Percentiles rank a stretch among this genome's conserved stretches.
These are phyloP conservation scores for Obba rivulosa DNA, from an alignment of 768 basidiomycete genomes.

Conservation along the genomic window DNA sequence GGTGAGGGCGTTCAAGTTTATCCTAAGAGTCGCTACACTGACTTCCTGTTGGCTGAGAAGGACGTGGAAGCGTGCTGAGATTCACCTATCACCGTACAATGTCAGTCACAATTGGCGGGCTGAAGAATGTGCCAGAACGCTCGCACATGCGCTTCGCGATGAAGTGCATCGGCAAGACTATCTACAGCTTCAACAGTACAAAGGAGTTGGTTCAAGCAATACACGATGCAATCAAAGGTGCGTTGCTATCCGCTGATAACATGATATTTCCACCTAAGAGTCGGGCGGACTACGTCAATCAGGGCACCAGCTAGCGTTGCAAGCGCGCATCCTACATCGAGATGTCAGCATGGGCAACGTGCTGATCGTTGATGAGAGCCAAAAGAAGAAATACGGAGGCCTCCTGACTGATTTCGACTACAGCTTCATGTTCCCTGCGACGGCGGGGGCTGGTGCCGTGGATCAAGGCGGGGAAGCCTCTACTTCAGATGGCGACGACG, in stretches of 20 bases:
- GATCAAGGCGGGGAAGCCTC: too few species aligned
- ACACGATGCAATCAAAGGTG: constrained; percentile 9
- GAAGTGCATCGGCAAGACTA: constrained; percentile 5
- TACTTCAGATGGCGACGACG: neutral
- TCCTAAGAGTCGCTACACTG: neutral
- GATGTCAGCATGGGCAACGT: constrained; percentile 14
- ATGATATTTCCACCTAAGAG: too few species aligned
- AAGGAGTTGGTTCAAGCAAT: constrained; percentile 7
- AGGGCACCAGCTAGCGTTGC: neutral
- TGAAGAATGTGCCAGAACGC: neutral
- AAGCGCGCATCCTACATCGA: constrained; percentile 7
- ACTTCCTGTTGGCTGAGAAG: neutral
- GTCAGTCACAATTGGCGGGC: neutral
- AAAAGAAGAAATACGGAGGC: neutral
- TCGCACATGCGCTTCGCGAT: constrained; percentile 9
- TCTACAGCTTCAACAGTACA: constrained; percentile 3
- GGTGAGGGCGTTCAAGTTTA: neutral
- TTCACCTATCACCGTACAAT: constrained; percentile 3
- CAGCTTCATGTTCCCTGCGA: neutral
- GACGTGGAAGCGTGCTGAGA: neutral
- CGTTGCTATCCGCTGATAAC: neutral
- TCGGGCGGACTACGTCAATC: too few species aligned
- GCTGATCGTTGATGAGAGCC: neutral
- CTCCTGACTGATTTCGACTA: constrained; percentile 14
- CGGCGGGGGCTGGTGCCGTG: too few species aligned